Evolutionary conservation across 129 eudicot species (phyloP), one percentile per base, ranked within the genome.

Genomic region (Escallonia rubra): DNA sequence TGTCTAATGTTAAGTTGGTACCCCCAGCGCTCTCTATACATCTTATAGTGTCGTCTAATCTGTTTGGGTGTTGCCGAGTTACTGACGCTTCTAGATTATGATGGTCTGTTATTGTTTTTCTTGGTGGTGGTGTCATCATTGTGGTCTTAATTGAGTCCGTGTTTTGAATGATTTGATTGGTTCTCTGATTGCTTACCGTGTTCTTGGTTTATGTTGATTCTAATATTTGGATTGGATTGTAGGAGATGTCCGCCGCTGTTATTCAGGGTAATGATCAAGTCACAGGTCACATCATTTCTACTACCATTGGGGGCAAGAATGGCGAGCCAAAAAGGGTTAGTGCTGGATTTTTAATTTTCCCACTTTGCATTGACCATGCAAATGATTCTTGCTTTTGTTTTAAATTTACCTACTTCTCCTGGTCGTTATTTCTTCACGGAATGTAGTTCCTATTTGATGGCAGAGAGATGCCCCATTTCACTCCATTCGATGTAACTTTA

Each of bases 301-400:
- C 89, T 45, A 83, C 83, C 8, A 76, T 80, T 76, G 85, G 85
- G 50, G 89, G 89, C 46, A 80, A 70, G 63, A 83, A 83, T 73
- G 89, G 85, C 10, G 89, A 83, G 59, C 89, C 89, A 2, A 83
- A 83, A 76, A 61, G 78, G 80, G 89, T 83, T 6, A 34, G 79
- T 41, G n/a, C 12, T 39, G 14, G 10, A 6, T 63, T n/a, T 60
- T 0, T 11, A 3, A 4, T 14, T 67, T 42, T 16, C 15, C 46
- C n/a, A 9, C 13, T 48, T 50, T 50, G 13, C n/a, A 4, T 8
- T 40, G n/a, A 41, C 14, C 9, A n/a, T 9, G 12, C 12, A 4
- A 50, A 50, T 23, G 34, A 23, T 23, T 23, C 34, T 23, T 23
- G 34, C 34, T 23, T 23, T 23, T 23, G 34, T 23, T 23, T 23